phyloP scores from a whole-genome alignment of 495 filamentous ascomycete species.

The Filosporella fistucella region DNA sequence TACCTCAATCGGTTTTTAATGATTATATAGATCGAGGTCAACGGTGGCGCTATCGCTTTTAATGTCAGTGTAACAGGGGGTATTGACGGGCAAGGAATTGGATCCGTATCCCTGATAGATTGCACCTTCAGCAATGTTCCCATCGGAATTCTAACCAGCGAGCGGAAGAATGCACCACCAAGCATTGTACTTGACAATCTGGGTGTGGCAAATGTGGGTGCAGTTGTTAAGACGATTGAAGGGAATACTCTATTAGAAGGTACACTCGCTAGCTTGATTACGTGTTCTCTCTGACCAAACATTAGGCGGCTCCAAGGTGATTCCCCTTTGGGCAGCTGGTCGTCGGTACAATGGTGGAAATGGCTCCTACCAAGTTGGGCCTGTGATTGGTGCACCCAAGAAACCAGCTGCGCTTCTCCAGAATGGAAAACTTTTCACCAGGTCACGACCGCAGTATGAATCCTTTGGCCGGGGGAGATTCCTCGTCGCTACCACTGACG shows the following conservation, averaged over 20 bases:
- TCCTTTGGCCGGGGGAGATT: not conserved
- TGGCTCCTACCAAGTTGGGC: not conserved
- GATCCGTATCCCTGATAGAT: not conserved
- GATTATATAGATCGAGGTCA: not conserved
- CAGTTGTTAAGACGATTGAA: too few relatives aligned
- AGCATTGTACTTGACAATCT: not conserved
- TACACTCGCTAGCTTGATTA: too few relatives aligned
- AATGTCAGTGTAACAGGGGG: not conserved
- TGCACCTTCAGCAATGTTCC: not conserved
- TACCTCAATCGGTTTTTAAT: not conserved
- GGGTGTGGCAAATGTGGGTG: not conserved
- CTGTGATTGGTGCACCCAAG: not conserved
- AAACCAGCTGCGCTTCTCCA: not conserved
- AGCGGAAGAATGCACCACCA: not conserved
- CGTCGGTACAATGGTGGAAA: not conserved
- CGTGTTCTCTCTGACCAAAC: too few relatives aligned
- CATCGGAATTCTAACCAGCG: not conserved
- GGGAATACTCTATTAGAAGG: not conserved
- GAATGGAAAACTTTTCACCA: not conserved
- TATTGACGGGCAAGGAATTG: not conserved
- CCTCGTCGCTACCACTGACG: not conserved
- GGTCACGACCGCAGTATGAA: not conserved
- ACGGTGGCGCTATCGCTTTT: not conserved
- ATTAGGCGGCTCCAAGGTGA: not conserved
- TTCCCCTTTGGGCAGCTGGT: not conserved